Base-by-base conservation (phyloP, 2,329 filamentous ascomycete genomes). In the Gliomastix tumulicola region DNA sequence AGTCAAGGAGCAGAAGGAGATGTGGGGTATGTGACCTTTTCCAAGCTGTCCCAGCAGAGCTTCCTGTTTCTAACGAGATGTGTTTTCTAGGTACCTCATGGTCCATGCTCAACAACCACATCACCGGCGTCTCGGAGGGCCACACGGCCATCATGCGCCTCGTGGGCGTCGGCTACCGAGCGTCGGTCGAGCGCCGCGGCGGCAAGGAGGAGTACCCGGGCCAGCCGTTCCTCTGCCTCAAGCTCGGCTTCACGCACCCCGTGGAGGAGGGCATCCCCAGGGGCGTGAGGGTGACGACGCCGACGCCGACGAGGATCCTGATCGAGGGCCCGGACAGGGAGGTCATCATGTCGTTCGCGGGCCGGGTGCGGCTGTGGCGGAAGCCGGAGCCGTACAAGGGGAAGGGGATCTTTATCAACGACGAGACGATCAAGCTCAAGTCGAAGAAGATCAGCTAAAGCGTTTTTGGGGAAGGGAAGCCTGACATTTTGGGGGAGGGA, bases 371-470 rank as follows among this genome's bases (percentile, higher is more conserved):
- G 50, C 76, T 71, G 62, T 97, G 90, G 90, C 82, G 92, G 56
- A 76, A 76, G 46, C 92, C 92, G 21, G 92, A 98, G 67, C 92
- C 92, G 46, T 98, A 98, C 66, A 98, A 98, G 78, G 92, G 92
- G 48, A 97, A 98, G 79, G 92, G 92, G 51, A 94, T 98, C 50
- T 98, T 97, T 59, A 82, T 98, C 51, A 94, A 97, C 55, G 88
- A 89, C 45, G 88, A 98, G 74, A 96, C 88, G 21, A 96, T 98
- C 67, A 94, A 84, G 74, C 63, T 98, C 63, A 98, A 98, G 82
- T 84, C 87, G 54, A 98, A 96, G 83, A 92, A 90, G 76, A 88
- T 90, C 62, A 90, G 89, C 73, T 92, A 80, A 68, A 55, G 32
- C 48, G 36, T 32, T 6, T 18, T 19, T 4, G 18, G 18, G 16